phyloP scores from a whole-genome alignment of 495 filamentous ascomycete genomes.

The Pyrenopolyporus hunteri region DNA sequence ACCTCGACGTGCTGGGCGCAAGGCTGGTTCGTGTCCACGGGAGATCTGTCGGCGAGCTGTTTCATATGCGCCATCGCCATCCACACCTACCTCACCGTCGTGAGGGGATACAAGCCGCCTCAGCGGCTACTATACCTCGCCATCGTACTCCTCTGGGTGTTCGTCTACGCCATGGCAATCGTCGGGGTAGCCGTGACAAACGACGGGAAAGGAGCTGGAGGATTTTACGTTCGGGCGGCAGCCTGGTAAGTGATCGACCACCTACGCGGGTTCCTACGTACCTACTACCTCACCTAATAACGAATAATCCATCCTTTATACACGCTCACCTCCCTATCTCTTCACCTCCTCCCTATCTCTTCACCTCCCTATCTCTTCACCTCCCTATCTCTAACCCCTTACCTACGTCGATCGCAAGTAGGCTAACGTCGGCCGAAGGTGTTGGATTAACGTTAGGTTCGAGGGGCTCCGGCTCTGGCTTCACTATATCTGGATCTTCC shows the following conservation, averaged over 20 bases:
- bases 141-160: slow-evolving; percentile 63
- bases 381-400: too few species aligned
- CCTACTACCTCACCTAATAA: too few species aligned
- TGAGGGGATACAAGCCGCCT: slow-evolving; percentile 62
- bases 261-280: too few species aligned
- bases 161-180: slow-evolving; percentile 62
- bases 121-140: slow-evolving; percentile 57
- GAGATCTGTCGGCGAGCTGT: slow-evolving; percentile 71
- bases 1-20: slow-evolving; percentile 69
- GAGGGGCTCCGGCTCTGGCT: slow-evolving; percentile 68
- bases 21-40: slow-evolving; percentile 72
- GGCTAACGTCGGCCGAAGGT: slow-evolving; percentile 46
- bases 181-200: slow-evolving; percentile 58
- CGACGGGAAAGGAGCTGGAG: slow-evolving; percentile 53
- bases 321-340: too few species aligned
- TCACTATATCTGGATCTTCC: slow-evolving; percentile 83
- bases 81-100: slow-evolving; percentile 71
- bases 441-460: slow-evolving; percentile 71
- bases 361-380: too few species aligned
- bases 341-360: too few species aligned
- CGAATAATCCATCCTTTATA: too few species aligned
- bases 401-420: not conserved
- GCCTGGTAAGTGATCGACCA: slow-evolving; percentile 61
- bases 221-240: slow-evolving; percentile 66
- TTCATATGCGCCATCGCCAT: slow-evolving; percentile 74